A percentile compares a stretch with the other conserved stretches of the same genome.
Conservation (phyloP, 1,284 basidiomycete genomes). For the Tilletia caries region DNA sequence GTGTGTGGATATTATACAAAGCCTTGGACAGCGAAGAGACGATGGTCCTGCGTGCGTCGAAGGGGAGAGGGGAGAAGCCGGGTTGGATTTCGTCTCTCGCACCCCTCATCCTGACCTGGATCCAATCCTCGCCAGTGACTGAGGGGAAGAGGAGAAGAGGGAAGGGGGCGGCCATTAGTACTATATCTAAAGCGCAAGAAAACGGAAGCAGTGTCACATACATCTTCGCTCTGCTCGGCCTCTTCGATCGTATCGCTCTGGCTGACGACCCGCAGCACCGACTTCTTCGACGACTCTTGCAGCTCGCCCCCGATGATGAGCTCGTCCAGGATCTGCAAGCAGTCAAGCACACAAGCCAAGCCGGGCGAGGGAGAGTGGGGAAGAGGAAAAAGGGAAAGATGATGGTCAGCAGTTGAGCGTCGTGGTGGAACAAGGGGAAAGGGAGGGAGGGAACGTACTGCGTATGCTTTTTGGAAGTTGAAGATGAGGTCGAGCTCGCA, state of each 20-base stretch:
- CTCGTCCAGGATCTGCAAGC: conserved; percentile 68
- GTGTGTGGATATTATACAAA: too few species aligned
- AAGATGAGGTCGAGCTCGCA: conserved; percentile 54
- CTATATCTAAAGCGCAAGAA: too few species aligned
- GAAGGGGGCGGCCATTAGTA: too few species aligned
- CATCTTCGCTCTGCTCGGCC: conserved; percentile 54
- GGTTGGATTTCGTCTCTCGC: neutral
- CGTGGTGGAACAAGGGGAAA: too few species aligned
- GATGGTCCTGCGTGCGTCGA: too few species aligned
- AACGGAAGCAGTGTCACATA: conserved; percentile 22
- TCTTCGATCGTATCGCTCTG: conserved; percentile 54
- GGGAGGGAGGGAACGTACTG: conserved; percentile 21
- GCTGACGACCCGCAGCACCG: conserved; percentile 78
- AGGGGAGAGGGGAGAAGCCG: too few species aligned
- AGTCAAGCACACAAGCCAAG: too few species aligned
- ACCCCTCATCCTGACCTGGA: conserved; percentile 33
- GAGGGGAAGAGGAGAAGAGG: conserved; percentile 9
- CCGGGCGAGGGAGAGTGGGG: neutral
- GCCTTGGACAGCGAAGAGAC: too few species aligned
- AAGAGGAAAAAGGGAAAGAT: conserved; percentile 17
- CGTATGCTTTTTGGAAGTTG: conserved; percentile 54
- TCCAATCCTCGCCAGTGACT: conserved; percentile 44
- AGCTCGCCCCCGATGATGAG: conserved; percentile 96
- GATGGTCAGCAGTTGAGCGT: too few species aligned
- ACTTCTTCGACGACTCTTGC: conserved; percentile 98